Percentiles rank a stretch among this genome's conserved stretches.
phyloP scores from a whole-genome alignment of 805 yeast species.

The Pichia nanzhaoensis region DNA sequence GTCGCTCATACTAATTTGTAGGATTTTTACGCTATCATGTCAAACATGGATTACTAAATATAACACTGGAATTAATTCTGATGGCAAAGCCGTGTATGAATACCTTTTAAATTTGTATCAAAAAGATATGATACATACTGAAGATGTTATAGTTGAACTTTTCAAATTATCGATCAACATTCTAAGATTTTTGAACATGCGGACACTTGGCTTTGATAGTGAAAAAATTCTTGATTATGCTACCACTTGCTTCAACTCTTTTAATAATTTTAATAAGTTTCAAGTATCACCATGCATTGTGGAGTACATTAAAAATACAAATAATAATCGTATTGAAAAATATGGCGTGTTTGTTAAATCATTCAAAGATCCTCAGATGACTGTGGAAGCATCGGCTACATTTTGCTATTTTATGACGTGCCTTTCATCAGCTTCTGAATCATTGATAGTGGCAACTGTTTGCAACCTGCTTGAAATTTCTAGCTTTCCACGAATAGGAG shows the following conservation, averaged over 20 bases:
- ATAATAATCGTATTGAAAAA: conserved; percentile 19
- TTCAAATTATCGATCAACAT: conserved; percentile 28
- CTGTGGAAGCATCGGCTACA: conserved; percentile 34
- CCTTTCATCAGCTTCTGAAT: conserved; percentile 29
- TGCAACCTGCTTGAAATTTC: conserved; percentile 39
- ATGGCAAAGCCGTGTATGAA: conserved; percentile 40
- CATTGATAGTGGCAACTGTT: conserved; percentile 30
- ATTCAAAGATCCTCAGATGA: conserved; percentile 32
- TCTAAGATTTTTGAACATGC: not conserved
- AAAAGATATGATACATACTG: conserved; percentile 36
- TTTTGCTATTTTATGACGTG: conserved; percentile 32
- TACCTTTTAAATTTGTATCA: conserved; percentile 39
- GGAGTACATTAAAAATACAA: not conserved
- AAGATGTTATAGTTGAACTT: conserved; percentile 27
- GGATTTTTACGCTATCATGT: conserved; percentile 24
- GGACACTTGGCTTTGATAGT: not conserved
- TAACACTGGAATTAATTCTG: conserved; percentile 30
- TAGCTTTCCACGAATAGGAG: conserved; percentile 25
- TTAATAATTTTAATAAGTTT: conserved; percentile 8
- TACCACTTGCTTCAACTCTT: conserved; percentile 1
- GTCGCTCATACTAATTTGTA: conserved; percentile 31
- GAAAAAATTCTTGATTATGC: conserved; percentile 8
- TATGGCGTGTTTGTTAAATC: conserved; percentile 28
- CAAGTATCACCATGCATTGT: conserved; percentile 1
- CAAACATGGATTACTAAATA: conserved; percentile 24